Conservation (phyloP, 169 alveolate genomes). For the Plasmodium berghei region DNA sequence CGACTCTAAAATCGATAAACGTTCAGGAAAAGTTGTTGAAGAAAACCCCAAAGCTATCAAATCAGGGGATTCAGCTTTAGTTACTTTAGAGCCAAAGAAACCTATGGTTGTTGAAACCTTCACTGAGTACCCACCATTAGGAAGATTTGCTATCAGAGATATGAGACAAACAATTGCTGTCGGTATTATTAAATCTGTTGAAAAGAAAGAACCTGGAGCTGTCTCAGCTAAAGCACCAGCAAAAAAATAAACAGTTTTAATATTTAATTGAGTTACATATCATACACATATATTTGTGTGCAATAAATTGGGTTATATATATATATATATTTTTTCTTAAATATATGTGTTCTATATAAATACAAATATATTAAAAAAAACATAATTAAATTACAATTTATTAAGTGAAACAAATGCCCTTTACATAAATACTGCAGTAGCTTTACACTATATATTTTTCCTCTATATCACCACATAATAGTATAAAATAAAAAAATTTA, state of each 20-base stretch:
- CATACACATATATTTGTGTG: not conserved
- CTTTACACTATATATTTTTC: too few species aligned
- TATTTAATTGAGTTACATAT: not conserved
- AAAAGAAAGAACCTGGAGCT: constrained; percentile 95
- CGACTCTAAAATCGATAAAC: constrained; percentile 95
- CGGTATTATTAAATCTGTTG: constrained; percentile 97
- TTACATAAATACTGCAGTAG: too few species aligned
- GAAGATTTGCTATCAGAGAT: constrained; percentile 99
- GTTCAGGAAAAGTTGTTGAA: constrained; percentile 96
- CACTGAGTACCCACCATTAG: constrained; percentile 98
- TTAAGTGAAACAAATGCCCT: too few species aligned
- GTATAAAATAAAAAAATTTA: too few species aligned
- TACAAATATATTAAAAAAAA: not conserved
- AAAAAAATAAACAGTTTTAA: constrained; percentile 13
- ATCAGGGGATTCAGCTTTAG: constrained; percentile 98
- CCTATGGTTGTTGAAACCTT: constrained; percentile 97
- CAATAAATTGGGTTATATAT: not conserved
- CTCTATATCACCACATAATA: too few species aligned
- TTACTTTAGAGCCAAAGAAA: constrained; percentile 95
- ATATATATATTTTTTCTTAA: constrained; percentile 7
- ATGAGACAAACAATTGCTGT: constrained; percentile 99
- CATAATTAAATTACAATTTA: not conserved
- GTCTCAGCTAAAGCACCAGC: constrained; percentile 83
- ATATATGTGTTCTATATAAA: not conserved
- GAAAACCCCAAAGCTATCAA: constrained; percentile 96